Evolutionary conservation across 441 rosid species (phyloP).

Genomic region (Francoa sonchifolia): DNA sequence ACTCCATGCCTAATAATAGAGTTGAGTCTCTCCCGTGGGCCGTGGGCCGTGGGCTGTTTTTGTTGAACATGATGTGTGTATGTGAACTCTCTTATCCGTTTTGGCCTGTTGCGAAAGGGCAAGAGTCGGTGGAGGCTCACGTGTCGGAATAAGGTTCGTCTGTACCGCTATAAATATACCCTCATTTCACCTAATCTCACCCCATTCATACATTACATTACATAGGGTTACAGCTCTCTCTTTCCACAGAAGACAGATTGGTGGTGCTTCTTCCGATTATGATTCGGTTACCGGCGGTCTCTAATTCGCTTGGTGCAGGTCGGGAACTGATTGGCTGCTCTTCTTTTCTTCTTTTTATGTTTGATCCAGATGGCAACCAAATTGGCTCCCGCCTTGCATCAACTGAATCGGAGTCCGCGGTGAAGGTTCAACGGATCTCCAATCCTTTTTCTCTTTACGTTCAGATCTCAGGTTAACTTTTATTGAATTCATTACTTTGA

Average conservation of each 20-base stretch:
- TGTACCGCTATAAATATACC: too few relatives aligned
- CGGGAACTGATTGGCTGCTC: conserved; percentile 63
- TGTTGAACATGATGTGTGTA: too few relatives aligned
- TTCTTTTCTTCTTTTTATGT: conserved; percentile 3
- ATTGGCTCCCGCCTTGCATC: conserved; percentile 99
- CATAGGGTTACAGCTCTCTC: neutral
- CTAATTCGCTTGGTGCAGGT: conserved; percentile 99
- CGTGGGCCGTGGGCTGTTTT: too few relatives aligned
- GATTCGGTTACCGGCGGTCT: conserved; percentile 51
- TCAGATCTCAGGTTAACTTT: too few relatives aligned
- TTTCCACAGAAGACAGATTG: neutral
- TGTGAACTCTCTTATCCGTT: too few relatives aligned
- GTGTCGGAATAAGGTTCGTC: too few relatives aligned
- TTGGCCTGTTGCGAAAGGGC: too few relatives aligned
- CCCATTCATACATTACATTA: neutral
- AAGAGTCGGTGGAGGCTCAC: too few relatives aligned
- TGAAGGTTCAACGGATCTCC: conserved; percentile 26
- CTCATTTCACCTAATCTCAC: neutral
- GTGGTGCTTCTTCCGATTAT: neutral
- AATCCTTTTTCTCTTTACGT: neutral
- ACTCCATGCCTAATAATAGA: too few relatives aligned
- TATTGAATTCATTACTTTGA: too few relatives aligned
- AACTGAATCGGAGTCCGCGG: conserved; percentile 98
- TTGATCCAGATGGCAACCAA: conserved; percentile 17
- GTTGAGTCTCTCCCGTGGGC: too few relatives aligned